Percentiles rank a stretch among this genome's conserved stretches.
These are phyloP conservation scores for Penicillium palitans DNA, from an alignment of 2,329 filamentous ascomycete genomes.

Conservation along the genomic window DNA sequence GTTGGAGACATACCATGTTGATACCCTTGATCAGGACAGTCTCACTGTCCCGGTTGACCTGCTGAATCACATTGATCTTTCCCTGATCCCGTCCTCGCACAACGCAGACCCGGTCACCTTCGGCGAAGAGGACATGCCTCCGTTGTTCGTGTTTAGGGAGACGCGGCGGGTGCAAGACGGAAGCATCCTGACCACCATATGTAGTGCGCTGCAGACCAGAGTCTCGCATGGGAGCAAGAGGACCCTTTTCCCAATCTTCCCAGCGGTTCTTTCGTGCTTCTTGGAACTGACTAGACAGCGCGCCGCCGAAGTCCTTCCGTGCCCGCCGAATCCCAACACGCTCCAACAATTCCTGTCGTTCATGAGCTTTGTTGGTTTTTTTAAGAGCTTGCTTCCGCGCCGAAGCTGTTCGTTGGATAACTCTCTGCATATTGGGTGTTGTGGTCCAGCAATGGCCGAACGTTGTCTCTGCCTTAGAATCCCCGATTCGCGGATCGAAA, in stretches of 20 bases:
- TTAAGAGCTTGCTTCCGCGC: constrained; percentile 63
- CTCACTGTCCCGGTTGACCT: constrained; percentile 57
- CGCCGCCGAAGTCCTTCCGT: constrained; percentile 35
- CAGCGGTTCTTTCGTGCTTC: constrained; percentile 58
- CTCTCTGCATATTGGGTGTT: constrained; percentile 64
- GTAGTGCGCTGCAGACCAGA: constrained; percentile 58
- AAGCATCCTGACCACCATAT: constrained; percentile 58
- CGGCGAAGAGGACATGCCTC: constrained; percentile 61
- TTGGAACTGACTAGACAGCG: constrained; percentile 42
- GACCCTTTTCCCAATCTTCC: constrained; percentile 77
- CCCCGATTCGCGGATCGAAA: constrained; percentile 25
- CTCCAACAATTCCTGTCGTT: constrained; percentile 42
- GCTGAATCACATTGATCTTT: constrained; percentile 72
- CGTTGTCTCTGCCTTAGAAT: constrained; percentile 20
- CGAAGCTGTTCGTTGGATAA: constrained; percentile 65
- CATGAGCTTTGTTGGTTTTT: constrained; percentile 47
- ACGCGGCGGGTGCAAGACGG: constrained; percentile 39
- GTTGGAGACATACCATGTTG: constrained; percentile 58
- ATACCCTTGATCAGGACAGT: constrained; percentile 62
- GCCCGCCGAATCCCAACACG: constrained; percentile 32
- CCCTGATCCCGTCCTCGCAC: constrained; percentile 76
- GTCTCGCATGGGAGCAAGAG: constrained; percentile 75
- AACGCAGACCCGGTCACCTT: constrained; percentile 79
- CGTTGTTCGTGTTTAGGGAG: constrained; percentile 43
- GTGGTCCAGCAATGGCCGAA: constrained; percentile 36